Base-by-base conservation (phyloP, 345 rosid species). In the Trapa bicornis region DNA sequence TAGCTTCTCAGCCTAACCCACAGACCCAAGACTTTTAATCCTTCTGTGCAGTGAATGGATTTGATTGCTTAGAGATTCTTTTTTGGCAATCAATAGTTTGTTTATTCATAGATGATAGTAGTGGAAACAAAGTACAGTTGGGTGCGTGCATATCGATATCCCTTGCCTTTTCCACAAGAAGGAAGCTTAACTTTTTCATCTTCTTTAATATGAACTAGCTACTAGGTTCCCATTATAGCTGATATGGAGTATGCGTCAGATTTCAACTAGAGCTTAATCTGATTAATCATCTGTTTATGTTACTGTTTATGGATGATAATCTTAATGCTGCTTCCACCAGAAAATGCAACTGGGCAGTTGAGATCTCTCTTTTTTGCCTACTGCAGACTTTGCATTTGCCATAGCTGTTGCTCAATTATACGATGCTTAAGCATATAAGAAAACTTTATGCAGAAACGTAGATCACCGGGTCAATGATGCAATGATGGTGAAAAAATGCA, bases 331-430 rank as follows among this genome's bases (percentile, higher is more conserved):
- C 65, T 37, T 57, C 66, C 56, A 41, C 71, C 71, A 61, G 41
- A 69, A 22, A 3, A 37, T 69, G 54, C 29, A 35, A 41, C 57
- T 68, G 16, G 3, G 71, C 48, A 42, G 64, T 60, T n/a, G 61
- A 22, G 16, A 65, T 65, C 42, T 39, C 47, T 71, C 73, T 71
- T 71, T 39, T 71, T 43, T 13, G 68, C 73, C 73, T 71, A 71
- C 73, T 64, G 54, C 53, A 64, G 12, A 54, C 35, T 35, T 22
- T 12, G 45, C 56, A 47, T 69, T 52, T 56, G 54, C 62, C 64
- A 17, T 1, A 32, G 10, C 36, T 15, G 47, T 66, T 54, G 42
- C 16, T 47, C 16, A 17, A 47, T 47, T 47, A 41, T 41, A 22
- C 29, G 29, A 22, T 22, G 29, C 29, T 22, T 22, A 22, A 22